Evolutionary conservation across 331 rosid species (phyloP).

Genomic region (Quercus tomentella): DNA sequence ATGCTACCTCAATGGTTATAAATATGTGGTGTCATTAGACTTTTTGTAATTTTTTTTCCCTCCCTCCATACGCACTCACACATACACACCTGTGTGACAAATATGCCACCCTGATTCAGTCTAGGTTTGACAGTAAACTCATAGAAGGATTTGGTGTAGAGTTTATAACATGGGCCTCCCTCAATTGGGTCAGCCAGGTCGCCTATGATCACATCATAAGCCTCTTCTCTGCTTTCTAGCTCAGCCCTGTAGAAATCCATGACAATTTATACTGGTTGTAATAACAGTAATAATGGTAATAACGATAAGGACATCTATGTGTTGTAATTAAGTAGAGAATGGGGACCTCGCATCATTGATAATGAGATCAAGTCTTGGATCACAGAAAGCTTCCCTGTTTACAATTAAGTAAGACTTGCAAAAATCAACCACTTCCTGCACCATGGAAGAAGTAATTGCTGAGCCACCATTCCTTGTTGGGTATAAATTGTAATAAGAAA

Average conservation of each 20-base stretch:
- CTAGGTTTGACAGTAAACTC: conserved; percentile 76
- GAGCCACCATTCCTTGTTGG: background rate
- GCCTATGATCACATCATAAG: conserved; percentile 80
- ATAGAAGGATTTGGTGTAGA: conserved; percentile 90
- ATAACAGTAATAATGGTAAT: background rate
- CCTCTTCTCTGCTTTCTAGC: conserved; percentile 54
- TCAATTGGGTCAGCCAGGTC: conserved; percentile 97
- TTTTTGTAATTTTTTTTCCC: background rate
- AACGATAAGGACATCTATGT: background rate
- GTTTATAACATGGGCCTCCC: conserved; percentile 97
- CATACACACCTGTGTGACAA: conserved; percentile 79
- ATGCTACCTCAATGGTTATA: too few relatives aligned
- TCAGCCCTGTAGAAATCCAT: conserved; percentile 57
- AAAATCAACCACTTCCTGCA: conserved; percentile 92
- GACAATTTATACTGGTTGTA: conserved; percentile 2
- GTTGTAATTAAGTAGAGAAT: background rate
- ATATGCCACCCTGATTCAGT: conserved; percentile 79
- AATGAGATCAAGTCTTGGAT: conserved; percentile 70
- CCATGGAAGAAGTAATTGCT: conserved; percentile 12
- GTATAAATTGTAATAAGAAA: background rate
- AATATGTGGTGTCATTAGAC: too few relatives aligned
- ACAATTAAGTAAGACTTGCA: conserved; percentile 82
- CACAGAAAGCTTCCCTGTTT: conserved; percentile 84
- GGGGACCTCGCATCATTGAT: conserved; percentile 86
- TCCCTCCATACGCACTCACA: background rate